Conservation (phyloP, 441 rosid species). For the Adansonia gregorii region DNA sequence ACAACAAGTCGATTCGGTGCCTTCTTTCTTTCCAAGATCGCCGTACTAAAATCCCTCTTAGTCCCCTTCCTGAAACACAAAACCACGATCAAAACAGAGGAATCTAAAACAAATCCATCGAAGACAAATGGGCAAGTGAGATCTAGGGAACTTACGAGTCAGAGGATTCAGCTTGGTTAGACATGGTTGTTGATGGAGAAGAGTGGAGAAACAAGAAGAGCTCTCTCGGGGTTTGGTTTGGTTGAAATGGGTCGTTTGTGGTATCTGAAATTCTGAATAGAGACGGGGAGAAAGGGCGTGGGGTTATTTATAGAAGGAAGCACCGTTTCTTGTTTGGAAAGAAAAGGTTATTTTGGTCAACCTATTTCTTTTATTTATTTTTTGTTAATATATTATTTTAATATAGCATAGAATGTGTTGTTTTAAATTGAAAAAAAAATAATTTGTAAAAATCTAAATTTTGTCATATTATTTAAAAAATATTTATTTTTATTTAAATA, state of each 20-base stretch:
- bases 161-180: constrained; percentile 79
- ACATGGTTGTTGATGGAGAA: constrained; percentile 44
- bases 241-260: background rate
- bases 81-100: constrained; percentile 22
- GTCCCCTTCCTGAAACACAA: constrained; percentile 58
- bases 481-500: too few relatives aligned
- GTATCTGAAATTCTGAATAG: constrained; percentile 7
- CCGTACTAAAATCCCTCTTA: constrained; percentile 84
- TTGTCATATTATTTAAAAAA: too few relatives aligned
- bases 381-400: too few relatives aligned
- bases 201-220: constrained; percentile 23
- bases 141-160: constrained; percentile 70
- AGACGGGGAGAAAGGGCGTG: background rate
- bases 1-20: constrained; percentile 79
- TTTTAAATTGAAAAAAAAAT: too few relatives aligned
- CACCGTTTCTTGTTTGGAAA: constrained; percentile 57
- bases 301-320: constrained; percentile 35
- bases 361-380: background rate
- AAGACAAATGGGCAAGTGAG: constrained; percentile 31
- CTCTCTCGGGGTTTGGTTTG: background rate
- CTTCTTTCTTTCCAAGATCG: constrained; percentile 90
- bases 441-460: too few relatives aligned
- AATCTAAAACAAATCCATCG: constrained; percentile 23
- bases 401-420: too few relatives aligned
- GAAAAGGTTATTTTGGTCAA: constrained; percentile 31